Conservation (phyloP, 352 stramenopile genomes). For the Nothophytophthora sp. region DNA sequence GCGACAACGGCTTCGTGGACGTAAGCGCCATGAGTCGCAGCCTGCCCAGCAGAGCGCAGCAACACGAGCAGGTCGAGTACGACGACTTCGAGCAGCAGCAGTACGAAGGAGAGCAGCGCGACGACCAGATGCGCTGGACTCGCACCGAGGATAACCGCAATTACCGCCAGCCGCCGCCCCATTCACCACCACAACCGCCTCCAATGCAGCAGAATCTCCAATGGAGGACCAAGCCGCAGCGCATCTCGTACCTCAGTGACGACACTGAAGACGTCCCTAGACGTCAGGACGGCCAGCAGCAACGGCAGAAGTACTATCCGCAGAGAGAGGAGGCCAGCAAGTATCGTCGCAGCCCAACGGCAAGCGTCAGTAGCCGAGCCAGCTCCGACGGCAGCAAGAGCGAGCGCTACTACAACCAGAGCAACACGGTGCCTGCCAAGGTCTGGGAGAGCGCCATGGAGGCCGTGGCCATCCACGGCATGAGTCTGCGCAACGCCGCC, state of each 20-base stretch:
- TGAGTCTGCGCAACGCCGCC: constrained; percentile 67
- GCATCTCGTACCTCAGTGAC: constrained; percentile 16
- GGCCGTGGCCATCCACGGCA: constrained; percentile 63
- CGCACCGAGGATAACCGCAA: constrained; percentile 13
- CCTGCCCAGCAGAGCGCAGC: constrained; percentile 8
- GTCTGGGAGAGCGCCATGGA: constrained; percentile 72
- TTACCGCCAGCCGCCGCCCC: constrained; percentile 22
- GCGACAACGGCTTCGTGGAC: constrained; percentile 44
- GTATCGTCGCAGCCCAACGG: constrained; percentile 19
- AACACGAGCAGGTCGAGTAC: constrained; percentile 10
- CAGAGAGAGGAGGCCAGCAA: constrained; percentile 13
- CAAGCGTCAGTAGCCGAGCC: constrained; percentile 8
- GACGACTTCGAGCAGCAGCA: constrained; percentile 18
- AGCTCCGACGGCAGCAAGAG: constrained; percentile 28
- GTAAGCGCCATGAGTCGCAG: constrained; percentile 16
- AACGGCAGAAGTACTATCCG: constrained; percentile 11
- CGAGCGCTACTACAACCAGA: constrained; percentile 45
- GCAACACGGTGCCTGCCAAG: constrained; percentile 55
- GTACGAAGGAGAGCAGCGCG: constrained; percentile 12
- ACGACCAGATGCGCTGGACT: constrained; percentile 11
- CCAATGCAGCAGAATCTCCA: constrained; percentile 9
- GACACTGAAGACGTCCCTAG: constrained; percentile 6
- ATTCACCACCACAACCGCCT: constrained; percentile 8
- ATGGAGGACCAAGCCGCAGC: too few species aligned
- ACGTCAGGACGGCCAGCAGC: too few species aligned